A percentile compares a stretch with the other conserved stretches of the same genome.
phyloP scores from a whole-genome alignment of 139 green algal species.

The Gonium pectorale region DNA sequence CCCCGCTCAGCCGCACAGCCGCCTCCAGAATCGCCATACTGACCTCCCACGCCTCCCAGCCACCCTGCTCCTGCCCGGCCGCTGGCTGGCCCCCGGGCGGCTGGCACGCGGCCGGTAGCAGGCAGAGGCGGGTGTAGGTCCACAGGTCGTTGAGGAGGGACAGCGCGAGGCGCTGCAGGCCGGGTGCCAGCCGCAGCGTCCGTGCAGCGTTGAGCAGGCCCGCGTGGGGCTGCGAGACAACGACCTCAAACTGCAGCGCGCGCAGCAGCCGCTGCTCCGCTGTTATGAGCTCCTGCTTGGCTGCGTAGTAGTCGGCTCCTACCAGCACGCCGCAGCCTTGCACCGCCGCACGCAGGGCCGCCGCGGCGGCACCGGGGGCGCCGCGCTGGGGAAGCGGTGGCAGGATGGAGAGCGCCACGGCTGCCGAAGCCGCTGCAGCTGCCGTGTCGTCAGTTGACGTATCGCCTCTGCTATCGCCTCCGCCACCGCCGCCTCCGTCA shows the following conservation, averaged over 20 bases:
- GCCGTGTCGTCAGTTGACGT: too few species aligned
- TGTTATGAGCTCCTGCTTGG: slow-evolving; percentile 4
- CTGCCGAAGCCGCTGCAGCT: background rate
- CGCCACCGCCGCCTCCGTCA: too few species aligned
- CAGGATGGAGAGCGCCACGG: too few species aligned
- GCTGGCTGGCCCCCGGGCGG: background rate
- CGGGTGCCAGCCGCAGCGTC: slow-evolving; percentile 12
- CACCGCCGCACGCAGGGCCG: background rate
- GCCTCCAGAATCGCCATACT: slow-evolving; percentile 21
- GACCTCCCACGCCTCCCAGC: background rate
- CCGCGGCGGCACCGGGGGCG: too few species aligned
- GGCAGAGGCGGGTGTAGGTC: background rate
- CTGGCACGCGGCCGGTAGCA: background rate
- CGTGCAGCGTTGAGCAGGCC: slow-evolving; percentile 29
- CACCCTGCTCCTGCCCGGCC: too few species aligned
- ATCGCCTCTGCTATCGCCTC: too few species aligned
- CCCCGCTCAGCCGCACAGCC: background rate
- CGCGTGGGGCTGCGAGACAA: background rate
- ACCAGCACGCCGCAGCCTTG: background rate
- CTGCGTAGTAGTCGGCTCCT: slow-evolving; percentile 2
- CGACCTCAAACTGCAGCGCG: background rate
- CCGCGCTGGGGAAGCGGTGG: too few species aligned
- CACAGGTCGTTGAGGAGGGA: slow-evolving; percentile 33
- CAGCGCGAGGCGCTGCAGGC: slow-evolving; percentile 21
- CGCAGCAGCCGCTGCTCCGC: slow-evolving; percentile 34